Evolutionary conservation across 768 basidiomycete genomes (phyloP).

Genomic region (Mycena filopes): DNA sequence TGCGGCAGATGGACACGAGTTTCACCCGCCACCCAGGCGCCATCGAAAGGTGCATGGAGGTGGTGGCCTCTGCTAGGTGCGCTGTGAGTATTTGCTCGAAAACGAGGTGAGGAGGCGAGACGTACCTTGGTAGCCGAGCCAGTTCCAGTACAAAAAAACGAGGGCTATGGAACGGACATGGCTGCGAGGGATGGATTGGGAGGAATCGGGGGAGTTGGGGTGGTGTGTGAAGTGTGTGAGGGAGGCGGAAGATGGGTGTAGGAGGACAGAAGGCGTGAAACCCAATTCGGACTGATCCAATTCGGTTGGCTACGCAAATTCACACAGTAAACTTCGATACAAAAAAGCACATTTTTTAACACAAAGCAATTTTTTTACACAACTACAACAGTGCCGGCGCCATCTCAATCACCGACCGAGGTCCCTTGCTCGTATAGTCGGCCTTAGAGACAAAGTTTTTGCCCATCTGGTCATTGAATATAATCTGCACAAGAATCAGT

Average conservation of each 20-base stretch:
- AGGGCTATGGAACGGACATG: not conserved
- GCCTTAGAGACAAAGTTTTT: constrained; percentile 83
- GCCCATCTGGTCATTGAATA: constrained; percentile 74
- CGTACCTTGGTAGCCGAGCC: not conserved
- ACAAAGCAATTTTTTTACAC: no score
- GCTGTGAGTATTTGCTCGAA: constrained; percentile 7
- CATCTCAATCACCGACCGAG: constrained; percentile 80
- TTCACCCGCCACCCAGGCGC: not conserved
- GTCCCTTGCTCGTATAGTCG: constrained; percentile 80
- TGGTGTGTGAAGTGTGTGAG: no score
- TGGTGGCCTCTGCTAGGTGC: not conserved
- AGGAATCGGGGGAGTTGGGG: not conserved
- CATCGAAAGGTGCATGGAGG: not conserved
- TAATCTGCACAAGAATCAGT: constrained; percentile 58
- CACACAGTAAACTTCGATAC: no score
- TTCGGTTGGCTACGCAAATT: no score
- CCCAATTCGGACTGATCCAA: no score
- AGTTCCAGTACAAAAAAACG: not conserved
- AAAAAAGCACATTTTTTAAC: no score
- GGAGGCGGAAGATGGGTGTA: no score
- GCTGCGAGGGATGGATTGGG: no score
- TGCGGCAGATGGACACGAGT: not conserved
- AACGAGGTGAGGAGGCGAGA: constrained; percentile 3
- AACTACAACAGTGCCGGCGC: constrained; percentile 74
- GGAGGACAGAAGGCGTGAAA: no score